Conservation (phyloP, 129 eudicot species). For the Scalesia atractyloides region DNA sequence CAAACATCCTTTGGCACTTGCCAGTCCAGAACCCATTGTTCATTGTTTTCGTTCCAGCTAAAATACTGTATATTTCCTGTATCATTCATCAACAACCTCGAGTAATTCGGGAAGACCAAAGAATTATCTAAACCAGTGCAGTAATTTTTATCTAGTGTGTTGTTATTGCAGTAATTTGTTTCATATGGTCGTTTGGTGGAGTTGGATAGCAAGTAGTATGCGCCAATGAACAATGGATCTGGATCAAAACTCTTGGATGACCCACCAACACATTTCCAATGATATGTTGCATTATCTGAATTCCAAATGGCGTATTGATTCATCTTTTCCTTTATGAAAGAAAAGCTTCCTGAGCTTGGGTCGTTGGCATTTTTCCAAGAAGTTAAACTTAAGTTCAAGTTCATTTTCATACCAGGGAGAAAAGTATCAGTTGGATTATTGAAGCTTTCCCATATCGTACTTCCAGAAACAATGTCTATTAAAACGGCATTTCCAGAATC, state of each 20-base stretch:
- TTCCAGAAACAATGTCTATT: constrained; percentile 1
- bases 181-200: not conserved
- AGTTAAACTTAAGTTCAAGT: constrained; percentile 13
- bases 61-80: constrained; percentile 33
- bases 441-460: constrained; percentile 52
- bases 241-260: not conserved
- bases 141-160: no score
- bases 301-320: not conserved
- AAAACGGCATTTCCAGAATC: constrained; percentile 55
- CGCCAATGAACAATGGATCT: constrained; percentile 3
- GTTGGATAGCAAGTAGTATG: not conserved
- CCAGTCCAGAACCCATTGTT: constrained; percentile 29
- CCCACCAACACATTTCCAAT: constrained; percentile 23
- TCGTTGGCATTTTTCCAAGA: constrained; percentile 60
- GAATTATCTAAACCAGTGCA: not conserved
- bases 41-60: not conserved
- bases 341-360: constrained; percentile 48
- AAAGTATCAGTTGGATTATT: constrained; percentile 47
- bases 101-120: not conserved
- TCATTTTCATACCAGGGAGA: constrained; percentile 55
- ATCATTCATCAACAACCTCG: constrained; percentile 36
- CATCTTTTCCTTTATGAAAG: constrained; percentile 17
- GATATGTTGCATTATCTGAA: not conserved
- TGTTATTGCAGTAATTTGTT: not conserved
- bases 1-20: constrained; percentile 33